phyloP scores from a whole-genome alignment of 352 stramenopile genomes.

The Phytophthora lateralis region DNA sequence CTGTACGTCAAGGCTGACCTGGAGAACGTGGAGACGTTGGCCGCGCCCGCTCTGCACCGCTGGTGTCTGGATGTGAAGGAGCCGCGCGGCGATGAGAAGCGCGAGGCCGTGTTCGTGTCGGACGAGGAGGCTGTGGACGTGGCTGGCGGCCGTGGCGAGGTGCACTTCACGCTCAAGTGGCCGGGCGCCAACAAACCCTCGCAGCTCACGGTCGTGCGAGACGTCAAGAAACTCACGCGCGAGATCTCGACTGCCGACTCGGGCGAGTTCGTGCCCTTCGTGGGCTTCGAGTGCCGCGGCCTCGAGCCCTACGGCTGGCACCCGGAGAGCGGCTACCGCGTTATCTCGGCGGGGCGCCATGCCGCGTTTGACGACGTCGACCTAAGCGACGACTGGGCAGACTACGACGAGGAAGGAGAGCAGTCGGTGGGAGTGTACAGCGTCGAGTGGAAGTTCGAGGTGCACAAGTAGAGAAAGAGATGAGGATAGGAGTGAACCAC shows the following conservation, averaged over 20 bases:
- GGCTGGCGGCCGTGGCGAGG: slow-evolving; percentile 70
- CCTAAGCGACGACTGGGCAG: slow-evolving; percentile 82
- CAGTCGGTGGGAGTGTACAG: slow-evolving; percentile 81
- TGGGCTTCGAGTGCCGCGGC: slow-evolving; percentile 87
- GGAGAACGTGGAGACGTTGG: slow-evolving; percentile 83
- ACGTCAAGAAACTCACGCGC: slow-evolving; percentile 88
- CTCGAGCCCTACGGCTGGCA: slow-evolving; percentile 85
- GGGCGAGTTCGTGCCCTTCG: slow-evolving; percentile 78
- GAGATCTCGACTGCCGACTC: slow-evolving; percentile 61
- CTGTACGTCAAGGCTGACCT: slow-evolving; percentile 89
- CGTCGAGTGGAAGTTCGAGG: slow-evolving; percentile 83
- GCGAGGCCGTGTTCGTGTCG: slow-evolving; percentile 81
- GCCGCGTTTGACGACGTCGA: slow-evolving; percentile 84
- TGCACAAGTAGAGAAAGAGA: slow-evolving; percentile 64
- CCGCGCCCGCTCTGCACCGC: slow-evolving; percentile 65
- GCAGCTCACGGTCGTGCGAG: slow-evolving; percentile 82
- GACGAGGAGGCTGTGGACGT: slow-evolving; percentile 82
- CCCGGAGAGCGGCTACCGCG: slow-evolving; percentile 76
- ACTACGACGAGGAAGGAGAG: slow-evolving; percentile 84
- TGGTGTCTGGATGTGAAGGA: slow-evolving; percentile 90
- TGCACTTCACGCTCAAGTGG: slow-evolving; percentile 89
- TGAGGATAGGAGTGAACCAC: no score
- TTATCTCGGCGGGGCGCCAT: slow-evolving; percentile 61
- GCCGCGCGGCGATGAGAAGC: slow-evolving; percentile 73
- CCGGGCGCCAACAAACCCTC: slow-evolving; percentile 79